These are phyloP conservation scores for Quercus bicolor DNA, from an alignment of 306 rosid species.

Conservation along the genomic window DNA sequence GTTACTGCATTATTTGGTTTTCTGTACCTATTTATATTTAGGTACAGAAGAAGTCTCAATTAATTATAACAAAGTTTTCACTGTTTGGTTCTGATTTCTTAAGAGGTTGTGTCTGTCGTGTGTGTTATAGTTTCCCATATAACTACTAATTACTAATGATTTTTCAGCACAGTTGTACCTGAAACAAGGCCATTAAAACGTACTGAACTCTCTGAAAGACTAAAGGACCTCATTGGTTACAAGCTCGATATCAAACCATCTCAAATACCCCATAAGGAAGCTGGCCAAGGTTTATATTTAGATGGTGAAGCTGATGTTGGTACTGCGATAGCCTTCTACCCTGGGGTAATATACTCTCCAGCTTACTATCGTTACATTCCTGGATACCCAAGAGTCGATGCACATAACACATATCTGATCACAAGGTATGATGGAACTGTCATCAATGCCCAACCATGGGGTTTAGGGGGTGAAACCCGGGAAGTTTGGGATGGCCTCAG, in stretches of 20 bases:
- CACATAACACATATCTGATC: conserved; percentile 76
- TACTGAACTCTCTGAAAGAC: conserved; percentile 56
- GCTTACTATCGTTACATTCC: conserved; percentile 85
- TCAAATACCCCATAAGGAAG: conserved; percentile 67
- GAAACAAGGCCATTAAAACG: conserved; percentile 49
- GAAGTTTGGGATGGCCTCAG: conserved; percentile 57
- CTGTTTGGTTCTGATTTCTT: neutral
- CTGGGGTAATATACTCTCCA: conserved; percentile 76
- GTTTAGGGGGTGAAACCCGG: conserved; percentile 59
- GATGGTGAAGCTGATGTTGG: conserved; percentile 75
- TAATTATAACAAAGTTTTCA: neutral
- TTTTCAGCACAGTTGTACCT: conserved; percentile 70
- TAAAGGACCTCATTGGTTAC: conserved; percentile 70
- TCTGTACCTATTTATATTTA: neutral
- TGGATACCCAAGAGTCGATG: conserved; percentile 81
- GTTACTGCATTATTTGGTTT: neutral
- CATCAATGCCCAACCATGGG: conserved; percentile 89
- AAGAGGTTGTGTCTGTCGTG: neutral
- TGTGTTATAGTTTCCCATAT: conserved; percentile 1
- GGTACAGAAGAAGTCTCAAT: neutral
- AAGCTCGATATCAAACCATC: conserved; percentile 69
- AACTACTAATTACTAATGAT: conserved; percentile 37
- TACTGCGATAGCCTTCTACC: conserved; percentile 77
- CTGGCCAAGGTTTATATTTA: conserved; percentile 75
- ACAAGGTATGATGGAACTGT: conserved; percentile 79